These are phyloP conservation scores for Protea cynaroides DNA, from an alignment of 164 flowering plant genomes.

Conservation along the genomic window DNA sequence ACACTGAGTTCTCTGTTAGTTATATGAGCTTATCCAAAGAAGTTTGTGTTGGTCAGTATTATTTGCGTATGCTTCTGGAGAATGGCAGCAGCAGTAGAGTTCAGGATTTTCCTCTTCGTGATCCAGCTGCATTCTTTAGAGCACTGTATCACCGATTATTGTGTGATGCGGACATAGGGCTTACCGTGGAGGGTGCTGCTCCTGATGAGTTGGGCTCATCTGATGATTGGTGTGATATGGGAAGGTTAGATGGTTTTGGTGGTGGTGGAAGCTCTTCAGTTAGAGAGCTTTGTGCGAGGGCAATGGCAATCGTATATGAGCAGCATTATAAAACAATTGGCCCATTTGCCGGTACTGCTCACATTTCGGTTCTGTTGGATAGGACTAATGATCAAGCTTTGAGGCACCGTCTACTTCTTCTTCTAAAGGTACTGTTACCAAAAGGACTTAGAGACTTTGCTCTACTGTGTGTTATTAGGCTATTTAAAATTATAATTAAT, in stretches of 20 bases:
- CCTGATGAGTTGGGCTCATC: constrained; percentile 96
- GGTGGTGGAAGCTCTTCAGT: constrained; percentile 97
- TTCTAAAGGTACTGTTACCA: constrained; percentile 60
- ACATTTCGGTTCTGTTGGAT: constrained; percentile 86
- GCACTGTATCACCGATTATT: constrained; percentile 92
- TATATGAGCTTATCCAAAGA: constrained; percentile 89
- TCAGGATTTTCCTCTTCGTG: constrained; percentile 90
- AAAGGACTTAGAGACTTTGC: background rate
- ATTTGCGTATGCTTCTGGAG: constrained; percentile 88
- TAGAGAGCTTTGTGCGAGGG: constrained; percentile 98
- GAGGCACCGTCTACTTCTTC: constrained; percentile 83
- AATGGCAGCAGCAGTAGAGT: constrained; percentile 80
- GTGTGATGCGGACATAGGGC: constrained; percentile 97
- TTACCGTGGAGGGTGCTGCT: constrained; percentile 90
- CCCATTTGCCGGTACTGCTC: constrained; percentile 96
- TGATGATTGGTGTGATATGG: constrained; percentile 99
- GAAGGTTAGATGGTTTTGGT: constrained; percentile 97
- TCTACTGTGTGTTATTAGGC: too few species aligned
- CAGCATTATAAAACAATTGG: constrained; percentile 78
- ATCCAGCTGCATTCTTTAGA: constrained; percentile 92
- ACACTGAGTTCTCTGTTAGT: constrained; percentile 74
- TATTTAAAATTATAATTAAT: too few species aligned
- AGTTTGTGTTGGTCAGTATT: constrained; percentile 99
- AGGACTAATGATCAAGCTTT: constrained; percentile 93
- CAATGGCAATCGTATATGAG: constrained; percentile 97